Evolutionary conservation across 371 early-diverging fungal species (phyloP).

Genomic region (Mortierella sp.): DNA sequence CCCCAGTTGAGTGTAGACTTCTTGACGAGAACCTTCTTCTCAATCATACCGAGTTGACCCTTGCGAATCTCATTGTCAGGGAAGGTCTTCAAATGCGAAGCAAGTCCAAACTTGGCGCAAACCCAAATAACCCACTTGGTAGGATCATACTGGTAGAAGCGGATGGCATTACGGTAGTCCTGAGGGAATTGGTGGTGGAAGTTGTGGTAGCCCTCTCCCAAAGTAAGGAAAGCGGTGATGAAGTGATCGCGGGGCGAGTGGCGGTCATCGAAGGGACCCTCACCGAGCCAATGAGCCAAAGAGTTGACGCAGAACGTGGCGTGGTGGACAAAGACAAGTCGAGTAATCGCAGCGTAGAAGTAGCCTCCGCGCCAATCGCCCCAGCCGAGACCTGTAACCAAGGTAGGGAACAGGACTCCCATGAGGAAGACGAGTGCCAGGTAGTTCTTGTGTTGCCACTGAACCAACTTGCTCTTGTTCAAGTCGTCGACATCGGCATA

Average conservation of each 20-base stretch:
- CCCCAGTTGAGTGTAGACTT: slow-evolving; percentile 83
- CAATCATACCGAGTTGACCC: slow-evolving; percentile 86
- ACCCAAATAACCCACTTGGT: slow-evolving; percentile 95
- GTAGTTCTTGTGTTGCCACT: slow-evolving; percentile 90
- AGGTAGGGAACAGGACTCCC: slow-evolving; percentile 85
- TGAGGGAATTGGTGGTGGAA: slow-evolving; percentile 97
- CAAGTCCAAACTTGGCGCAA: slow-evolving; percentile 77
- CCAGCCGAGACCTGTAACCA: slow-evolving; percentile 91
- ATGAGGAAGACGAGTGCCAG: slow-evolving; percentile 74
- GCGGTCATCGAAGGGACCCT: slow-evolving; percentile 82
- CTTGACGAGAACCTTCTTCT: slow-evolving; percentile 80
- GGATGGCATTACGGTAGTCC: slow-evolving; percentile 96
- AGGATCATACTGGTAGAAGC: slow-evolving; percentile 93
- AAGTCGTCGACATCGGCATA: slow-evolving; percentile 90
- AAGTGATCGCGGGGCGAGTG: slow-evolving; percentile 87
- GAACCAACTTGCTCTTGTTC: slow-evolving; percentile 80
- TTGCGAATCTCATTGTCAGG: slow-evolving; percentile 92
- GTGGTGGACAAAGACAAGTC: slow-evolving; percentile 91
- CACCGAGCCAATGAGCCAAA: slow-evolving; percentile 86
- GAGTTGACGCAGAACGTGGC: slow-evolving; percentile 97
- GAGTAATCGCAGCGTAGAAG: slow-evolving; percentile 84
- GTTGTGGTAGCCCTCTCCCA: slow-evolving; percentile 93
- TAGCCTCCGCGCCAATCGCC: slow-evolving; percentile 94
- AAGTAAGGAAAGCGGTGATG: slow-evolving; percentile 83
- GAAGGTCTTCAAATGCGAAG: slow-evolving; percentile 90